Evolutionary conservation across 2,329 filamentous ascomycete species (phyloP).

Genomic region (Fusarium sp.): DNA sequence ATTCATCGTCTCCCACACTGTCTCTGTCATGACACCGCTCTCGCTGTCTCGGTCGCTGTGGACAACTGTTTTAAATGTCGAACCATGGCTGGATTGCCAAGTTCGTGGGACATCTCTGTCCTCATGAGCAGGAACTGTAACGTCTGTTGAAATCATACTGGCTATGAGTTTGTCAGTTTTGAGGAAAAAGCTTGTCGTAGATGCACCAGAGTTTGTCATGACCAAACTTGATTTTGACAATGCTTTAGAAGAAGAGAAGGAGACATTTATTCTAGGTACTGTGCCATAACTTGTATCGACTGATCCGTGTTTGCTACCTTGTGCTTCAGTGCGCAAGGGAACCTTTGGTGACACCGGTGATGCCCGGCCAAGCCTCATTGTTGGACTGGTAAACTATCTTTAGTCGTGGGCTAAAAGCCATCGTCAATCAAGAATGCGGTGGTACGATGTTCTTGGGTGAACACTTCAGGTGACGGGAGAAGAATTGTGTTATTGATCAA

Average conservation of each 20-base stretch:
- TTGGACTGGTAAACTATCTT: slow-evolving; percentile 27
- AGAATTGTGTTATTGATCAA: slow-evolving; percentile 15
- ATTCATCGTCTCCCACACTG: slow-evolving; percentile 26
- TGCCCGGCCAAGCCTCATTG: slow-evolving; percentile 24
- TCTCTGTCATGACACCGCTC: neutral
- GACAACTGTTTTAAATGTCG: slow-evolving; percentile 11
- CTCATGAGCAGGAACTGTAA: neutral
- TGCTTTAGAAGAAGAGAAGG: slow-evolving; percentile 1
- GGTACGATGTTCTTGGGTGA: slow-evolving; percentile 26
- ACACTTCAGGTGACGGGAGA: slow-evolving; percentile 14
- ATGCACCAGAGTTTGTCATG: slow-evolving; percentile 4
- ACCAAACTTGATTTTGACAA: slow-evolving; percentile 4
- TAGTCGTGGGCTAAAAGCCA: slow-evolving; percentile 16
- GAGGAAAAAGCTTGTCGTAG: neutral
- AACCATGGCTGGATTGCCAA: slow-evolving; percentile 1
- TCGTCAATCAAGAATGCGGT: slow-evolving; percentile 13
- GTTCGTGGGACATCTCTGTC: slow-evolving; percentile 11
- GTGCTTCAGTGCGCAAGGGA: slow-evolving; percentile 27
- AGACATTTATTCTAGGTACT: slow-evolving; percentile 15
- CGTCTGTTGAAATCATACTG: slow-evolving; percentile 9
- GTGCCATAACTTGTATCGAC: slow-evolving; percentile 2
- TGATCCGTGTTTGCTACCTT: slow-evolving; percentile 34
- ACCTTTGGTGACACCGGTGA: slow-evolving; percentile 28
- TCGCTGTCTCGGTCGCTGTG: neutral
- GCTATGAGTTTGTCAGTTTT: slow-evolving; percentile 27